A percentile compares a stretch with the other conserved stretches of the same genome.
These are phyloP conservation scores for Anastatica hierochuntica DNA, from an alignment of 345 rosid species.

Conservation along the genomic window DNA sequence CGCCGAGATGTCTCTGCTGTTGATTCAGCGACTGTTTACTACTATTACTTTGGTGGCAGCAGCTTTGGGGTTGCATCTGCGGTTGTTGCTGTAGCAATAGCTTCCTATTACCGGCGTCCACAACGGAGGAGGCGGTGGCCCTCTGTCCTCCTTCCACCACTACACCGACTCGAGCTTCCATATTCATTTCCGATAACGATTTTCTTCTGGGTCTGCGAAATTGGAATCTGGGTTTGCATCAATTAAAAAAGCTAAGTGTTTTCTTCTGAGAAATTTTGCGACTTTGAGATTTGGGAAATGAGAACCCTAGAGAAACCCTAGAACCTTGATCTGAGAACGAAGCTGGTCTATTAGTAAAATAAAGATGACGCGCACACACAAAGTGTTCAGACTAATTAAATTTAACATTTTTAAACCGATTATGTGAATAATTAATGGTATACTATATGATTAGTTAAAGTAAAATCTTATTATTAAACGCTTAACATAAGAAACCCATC, in stretches of 20 bases:
- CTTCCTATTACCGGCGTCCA: conserved; percentile 56
- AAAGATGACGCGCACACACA: too few species aligned
- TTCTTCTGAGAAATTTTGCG: not conserved
- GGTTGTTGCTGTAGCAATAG: conserved; percentile 35
- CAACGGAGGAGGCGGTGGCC: conserved; percentile 33
- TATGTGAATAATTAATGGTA: too few species aligned
- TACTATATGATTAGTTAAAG: too few species aligned
- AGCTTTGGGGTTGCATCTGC: conserved; percentile 13
- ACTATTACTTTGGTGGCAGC: conserved; percentile 8
- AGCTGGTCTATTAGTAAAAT: too few species aligned
- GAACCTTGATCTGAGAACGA: not conserved
- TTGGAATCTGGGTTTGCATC: not conserved
- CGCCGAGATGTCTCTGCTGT: conserved; percentile 35
- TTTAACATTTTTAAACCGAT: too few species aligned
- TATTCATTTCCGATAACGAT: conserved; percentile 19
- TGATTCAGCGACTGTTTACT: conserved; percentile 24
- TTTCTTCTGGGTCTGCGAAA: not conserved
- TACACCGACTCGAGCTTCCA: conserved; percentile 83
- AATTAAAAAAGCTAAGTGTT: not conserved
- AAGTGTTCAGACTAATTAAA: too few species aligned
- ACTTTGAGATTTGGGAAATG: conserved; percentile 2
- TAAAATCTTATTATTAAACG: too few species aligned
- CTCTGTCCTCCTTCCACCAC: conserved; percentile 73
- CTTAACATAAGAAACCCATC: too few species aligned
- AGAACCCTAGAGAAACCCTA: conserved; percentile 24